Evolutionary conservation across 441 rosid species (phyloP).

Genomic region (Corymbia calophylla): DNA sequence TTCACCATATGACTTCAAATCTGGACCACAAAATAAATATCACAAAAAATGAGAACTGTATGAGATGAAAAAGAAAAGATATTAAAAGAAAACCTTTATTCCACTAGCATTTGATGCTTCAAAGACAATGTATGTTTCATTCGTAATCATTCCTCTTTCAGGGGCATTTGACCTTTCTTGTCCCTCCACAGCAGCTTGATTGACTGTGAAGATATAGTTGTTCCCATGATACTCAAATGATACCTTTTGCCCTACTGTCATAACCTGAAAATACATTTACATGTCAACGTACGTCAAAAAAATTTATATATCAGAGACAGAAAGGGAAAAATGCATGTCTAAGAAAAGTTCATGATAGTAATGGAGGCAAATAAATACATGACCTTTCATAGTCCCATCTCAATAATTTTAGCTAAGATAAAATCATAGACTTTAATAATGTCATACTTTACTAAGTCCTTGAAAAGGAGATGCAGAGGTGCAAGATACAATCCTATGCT

Average conservation of each 20-base stretch:
- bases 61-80: not conserved
- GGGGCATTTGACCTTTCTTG: slow-evolving; percentile 41
- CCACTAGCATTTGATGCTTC: slow-evolving; percentile 88
- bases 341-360: not conserved
- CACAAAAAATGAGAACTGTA: not conserved
- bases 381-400: not conserved
- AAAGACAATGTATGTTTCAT: slow-evolving; percentile 78
- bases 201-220: slow-evolving; percentile 83
- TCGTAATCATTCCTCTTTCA: slow-evolving; percentile 84
- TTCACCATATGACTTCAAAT: not conserved
- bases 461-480: not conserved
- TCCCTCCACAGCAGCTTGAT: slow-evolving; percentile 74
- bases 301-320: not conserved
- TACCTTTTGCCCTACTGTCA: slow-evolving; percentile 86
- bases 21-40: not conserved
- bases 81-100: slow-evolving; percentile 60
- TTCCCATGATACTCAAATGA: slow-evolving; percentile 90
- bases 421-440: not conserved
- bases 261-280: slow-evolving; percentile 43
- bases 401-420: not conserved
- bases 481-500: not conserved
- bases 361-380: not conserved
- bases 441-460: not conserved
- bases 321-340: not conserved
- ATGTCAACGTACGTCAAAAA: not conserved